Evolutionary conservation across 352 stramenopile genomes (phyloP), one percentile per base, ranked within the genome.

Genomic region (Pythium pyrilobum): DNA sequence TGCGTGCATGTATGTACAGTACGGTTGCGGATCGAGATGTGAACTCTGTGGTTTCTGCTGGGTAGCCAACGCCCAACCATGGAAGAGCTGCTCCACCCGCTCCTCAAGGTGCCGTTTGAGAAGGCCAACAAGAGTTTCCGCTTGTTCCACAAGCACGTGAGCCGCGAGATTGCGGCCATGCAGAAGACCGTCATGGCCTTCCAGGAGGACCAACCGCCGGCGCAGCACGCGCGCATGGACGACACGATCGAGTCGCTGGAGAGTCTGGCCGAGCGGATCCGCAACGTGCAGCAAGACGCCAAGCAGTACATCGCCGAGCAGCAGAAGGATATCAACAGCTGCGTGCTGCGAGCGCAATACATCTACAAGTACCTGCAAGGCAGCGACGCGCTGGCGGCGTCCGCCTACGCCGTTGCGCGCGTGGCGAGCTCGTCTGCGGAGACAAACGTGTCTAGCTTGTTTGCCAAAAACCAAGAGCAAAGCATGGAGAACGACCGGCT

Each of bases 81-180:
- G 62, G 56, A 69, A 24, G 62, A 93, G 48, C 58, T 93, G 27
- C 73, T 72, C 51, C 67, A 87, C 42, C 78, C 82, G 59, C 63
- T 93, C 42, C 48, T 93, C 55, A 81, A 82, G 36, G 74, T 80
- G 45, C 82, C 80, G 28, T 89, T 90, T 43, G 82, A 93, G 58
- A 67, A 76, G 39, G 74, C 69, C 32, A 91, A 83, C 69, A 84
- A 77, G 62, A 78, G 47, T 25, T 93, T 93, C 43, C 82, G 82
- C 0, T 62, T 91, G 32, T 88, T 89, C 33, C 76, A 93, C 56
- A 90, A 89, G 61, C 74, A 93, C 45, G 59, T 93, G 29, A 83
- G 74, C 25, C 72, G 75, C 34, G 80, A 93, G 59, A 36, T 93
- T 12, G 62, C 64, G 24, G 54, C 62, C 29, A 58, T 81, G n/a